phyloP scores from a whole-genome alignment of 495 filamentous ascomycete species.

The Annulohypoxylon stygium region DNA sequence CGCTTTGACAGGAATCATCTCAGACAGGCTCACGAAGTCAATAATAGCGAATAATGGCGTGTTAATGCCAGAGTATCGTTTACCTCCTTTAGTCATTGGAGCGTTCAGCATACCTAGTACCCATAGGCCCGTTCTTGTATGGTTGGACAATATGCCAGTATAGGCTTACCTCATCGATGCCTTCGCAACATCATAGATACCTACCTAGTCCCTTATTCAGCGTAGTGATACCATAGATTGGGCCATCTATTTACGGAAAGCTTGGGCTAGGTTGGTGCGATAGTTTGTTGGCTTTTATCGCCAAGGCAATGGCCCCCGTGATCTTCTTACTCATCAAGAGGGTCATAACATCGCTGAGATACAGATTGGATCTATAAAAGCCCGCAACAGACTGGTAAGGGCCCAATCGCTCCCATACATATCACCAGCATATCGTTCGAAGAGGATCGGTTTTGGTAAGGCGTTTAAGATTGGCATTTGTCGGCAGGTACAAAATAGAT shows the following conservation, averaged over 20 bases:
- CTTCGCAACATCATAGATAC: constrained; percentile 77
- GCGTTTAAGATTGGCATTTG: background rate
- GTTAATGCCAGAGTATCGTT: constrained; percentile 75
- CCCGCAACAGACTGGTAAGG: background rate
- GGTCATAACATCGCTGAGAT: background rate
- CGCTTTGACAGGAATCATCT: constrained; percentile 2
- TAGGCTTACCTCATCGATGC: constrained; percentile 79
- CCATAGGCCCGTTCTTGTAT: constrained; percentile 77
- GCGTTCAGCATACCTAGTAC: constrained; percentile 67
- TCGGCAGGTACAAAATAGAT: background rate
- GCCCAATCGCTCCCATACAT: background rate
- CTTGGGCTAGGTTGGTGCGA: background rate
- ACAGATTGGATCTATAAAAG: background rate
- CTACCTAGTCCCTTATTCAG: constrained; percentile 2
- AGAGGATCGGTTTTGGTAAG: background rate
- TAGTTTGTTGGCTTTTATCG: background rate
- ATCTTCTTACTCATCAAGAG: background rate
- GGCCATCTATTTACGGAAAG: background rate
- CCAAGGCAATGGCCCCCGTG: background rate
- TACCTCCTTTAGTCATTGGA: constrained; percentile 79
- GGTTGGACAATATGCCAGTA: constrained; percentile 76
- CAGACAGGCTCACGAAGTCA: constrained; percentile 65
- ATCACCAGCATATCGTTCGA: background rate
- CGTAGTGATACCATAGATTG: constrained; percentile 31
- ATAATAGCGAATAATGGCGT: background rate